Evolutionary conservation across 371 early-diverging fungal species (phyloP).

Genomic region (Synchytrium microbalum): DNA sequence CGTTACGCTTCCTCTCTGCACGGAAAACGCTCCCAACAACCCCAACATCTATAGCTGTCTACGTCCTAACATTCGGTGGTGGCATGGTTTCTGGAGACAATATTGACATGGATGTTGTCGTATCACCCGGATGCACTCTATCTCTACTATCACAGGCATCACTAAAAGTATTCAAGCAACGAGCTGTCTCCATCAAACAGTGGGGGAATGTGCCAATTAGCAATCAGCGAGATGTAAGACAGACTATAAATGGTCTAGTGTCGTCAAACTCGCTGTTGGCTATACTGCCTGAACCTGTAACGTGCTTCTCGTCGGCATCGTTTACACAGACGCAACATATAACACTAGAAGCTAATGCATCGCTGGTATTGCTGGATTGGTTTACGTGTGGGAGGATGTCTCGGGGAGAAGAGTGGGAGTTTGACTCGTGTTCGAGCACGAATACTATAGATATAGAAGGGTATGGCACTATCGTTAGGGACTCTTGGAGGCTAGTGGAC

Average conservation of each 20-base stretch:
- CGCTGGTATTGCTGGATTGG: conserved; percentile 69
- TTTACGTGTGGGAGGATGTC: conserved; percentile 66
- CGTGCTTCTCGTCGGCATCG: conserved; percentile 54
- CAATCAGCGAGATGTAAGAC: conserved; percentile 16
- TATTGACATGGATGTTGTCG: conserved; percentile 41
- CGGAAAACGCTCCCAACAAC: conserved; percentile 3
- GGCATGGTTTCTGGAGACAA: conserved; percentile 67
- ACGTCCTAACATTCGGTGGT: conserved; percentile 66
- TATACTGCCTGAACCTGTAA: conserved; percentile 68
- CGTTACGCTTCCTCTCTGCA: conserved; percentile 27
- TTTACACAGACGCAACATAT: conserved; percentile 57
- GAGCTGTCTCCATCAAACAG: not conserved
- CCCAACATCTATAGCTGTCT: conserved; percentile 22
- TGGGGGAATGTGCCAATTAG: not conserved
- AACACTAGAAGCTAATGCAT: conserved; percentile 33
- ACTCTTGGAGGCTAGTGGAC: conserved; percentile 49
- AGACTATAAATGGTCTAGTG: conserved; percentile 37
- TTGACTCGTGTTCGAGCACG: conserved; percentile 53
- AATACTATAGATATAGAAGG: conserved; percentile 46
- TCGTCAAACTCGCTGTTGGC: conserved; percentile 38
- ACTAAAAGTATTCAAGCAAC: conserved; percentile 57
- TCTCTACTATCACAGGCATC: conserved; percentile 67
- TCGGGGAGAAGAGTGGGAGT: conserved; percentile 66
- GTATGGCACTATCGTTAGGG: conserved; percentile 24
- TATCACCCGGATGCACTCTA: conserved; percentile 43